These are phyloP conservation scores for Alternaria arborescens DNA, from an alignment of 2,329 filamentous ascomycete species.

Conservation along the genomic window DNA sequence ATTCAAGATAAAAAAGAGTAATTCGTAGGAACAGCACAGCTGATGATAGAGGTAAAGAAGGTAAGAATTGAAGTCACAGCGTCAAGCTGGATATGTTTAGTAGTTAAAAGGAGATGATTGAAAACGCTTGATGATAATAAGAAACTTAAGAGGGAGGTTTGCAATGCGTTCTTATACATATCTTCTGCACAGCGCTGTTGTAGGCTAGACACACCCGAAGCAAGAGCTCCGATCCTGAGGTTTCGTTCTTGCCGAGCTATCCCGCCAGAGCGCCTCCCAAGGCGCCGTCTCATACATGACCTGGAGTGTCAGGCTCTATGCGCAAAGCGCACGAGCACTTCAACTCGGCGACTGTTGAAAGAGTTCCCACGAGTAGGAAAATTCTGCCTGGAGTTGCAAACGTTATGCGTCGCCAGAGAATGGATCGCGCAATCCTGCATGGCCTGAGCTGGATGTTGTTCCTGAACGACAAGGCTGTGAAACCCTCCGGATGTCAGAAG, in stretches of 20 bases:
- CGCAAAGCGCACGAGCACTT: constrained; percentile 14
- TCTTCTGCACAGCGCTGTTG: not conserved
- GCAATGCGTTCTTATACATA: constrained; percentile 21
- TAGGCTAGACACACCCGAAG: constrained; percentile 4
- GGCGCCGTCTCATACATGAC: constrained; percentile 20
- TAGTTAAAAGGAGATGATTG: constrained; percentile 13
- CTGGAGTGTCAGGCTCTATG: constrained; percentile 22
- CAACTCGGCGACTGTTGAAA: not conserved
- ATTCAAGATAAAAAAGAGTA: constrained; percentile 5
- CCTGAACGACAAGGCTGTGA: constrained; percentile 23
- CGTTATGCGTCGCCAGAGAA: constrained; percentile 23
- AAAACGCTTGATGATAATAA: constrained; percentile 31
- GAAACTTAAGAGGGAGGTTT: constrained; percentile 26
- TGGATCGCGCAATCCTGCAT: constrained; percentile 11
- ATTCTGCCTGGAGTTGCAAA: constrained; percentile 17
- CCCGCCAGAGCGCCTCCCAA: constrained; percentile 12
- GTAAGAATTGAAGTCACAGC: constrained; percentile 32
- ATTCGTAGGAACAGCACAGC: constrained; percentile 35
- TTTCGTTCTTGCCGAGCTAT: constrained; percentile 18
- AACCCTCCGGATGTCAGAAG: constrained; percentile 30
- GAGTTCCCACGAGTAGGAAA: constrained; percentile 26
- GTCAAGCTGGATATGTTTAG: constrained; percentile 38
- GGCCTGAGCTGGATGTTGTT: constrained; percentile 9
- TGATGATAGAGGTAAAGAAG: constrained; percentile 24
- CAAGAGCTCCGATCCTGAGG: constrained; percentile 14